Evolutionary conservation across 352 stramenopile species (phyloP).

Genomic region (Globisporangium carolinianum): DNA sequence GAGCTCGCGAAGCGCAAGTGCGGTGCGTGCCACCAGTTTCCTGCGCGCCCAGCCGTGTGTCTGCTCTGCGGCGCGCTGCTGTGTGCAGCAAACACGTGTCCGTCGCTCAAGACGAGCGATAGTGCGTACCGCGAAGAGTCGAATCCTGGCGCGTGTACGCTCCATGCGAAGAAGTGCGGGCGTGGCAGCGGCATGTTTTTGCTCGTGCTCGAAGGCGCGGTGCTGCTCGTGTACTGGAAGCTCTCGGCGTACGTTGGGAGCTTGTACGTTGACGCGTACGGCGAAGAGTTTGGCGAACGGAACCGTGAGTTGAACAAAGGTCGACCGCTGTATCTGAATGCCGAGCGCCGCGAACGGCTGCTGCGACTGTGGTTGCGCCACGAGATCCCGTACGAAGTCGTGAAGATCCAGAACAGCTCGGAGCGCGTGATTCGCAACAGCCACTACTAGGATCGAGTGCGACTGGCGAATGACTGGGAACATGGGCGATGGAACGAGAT

Average conservation of each 20-base stretch:
- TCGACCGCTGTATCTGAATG: constrained; percentile 73
- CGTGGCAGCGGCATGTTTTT: constrained; percentile 79
- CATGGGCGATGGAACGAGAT: background rate
- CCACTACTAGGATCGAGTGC: constrained; percentile 43
- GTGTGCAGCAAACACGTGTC: constrained; percentile 77
- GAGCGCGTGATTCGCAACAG: constrained; percentile 85
- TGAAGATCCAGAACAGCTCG: constrained; percentile 87
- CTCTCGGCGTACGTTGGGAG: constrained; percentile 76
- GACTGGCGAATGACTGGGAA: constrained; percentile 5
- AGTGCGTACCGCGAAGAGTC: constrained; percentile 75
- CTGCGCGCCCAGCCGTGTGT: constrained; percentile 74
- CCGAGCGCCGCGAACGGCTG: constrained; percentile 58
- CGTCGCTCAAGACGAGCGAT: constrained; percentile 49
- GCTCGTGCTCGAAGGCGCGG: constrained; percentile 73
- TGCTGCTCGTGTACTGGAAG: constrained; percentile 85
- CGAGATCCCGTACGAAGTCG: constrained; percentile 82
- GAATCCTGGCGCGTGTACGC: constrained; percentile 74
- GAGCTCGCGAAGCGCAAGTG: constrained; percentile 79
- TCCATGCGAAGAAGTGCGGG: constrained; percentile 83
- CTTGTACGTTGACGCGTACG: constrained; percentile 85
- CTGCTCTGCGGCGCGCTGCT: constrained; percentile 76
- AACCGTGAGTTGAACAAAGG: constrained; percentile 79
- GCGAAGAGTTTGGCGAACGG: constrained; percentile 81
- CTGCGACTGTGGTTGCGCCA: constrained; percentile 73
- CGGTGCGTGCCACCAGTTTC: constrained; percentile 68